A percentile compares a stretch with the other conserved stretches of the same genome.
Conservation (phyloP, 495 filamentous ascomycete genomes). For the Podospora appendiculata region DNA sequence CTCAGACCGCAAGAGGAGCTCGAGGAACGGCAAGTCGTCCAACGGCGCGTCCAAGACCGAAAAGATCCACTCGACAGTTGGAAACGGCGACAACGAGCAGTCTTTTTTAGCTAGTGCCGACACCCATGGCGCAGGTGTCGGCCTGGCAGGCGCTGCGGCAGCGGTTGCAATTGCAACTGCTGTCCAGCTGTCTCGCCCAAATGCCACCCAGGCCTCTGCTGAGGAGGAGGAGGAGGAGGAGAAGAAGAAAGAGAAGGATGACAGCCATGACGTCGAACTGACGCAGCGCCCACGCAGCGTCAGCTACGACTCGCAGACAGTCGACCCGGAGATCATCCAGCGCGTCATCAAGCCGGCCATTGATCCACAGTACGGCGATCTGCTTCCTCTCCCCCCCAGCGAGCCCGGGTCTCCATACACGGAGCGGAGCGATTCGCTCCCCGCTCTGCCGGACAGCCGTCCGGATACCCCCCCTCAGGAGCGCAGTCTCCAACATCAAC, state of each 20-base stretch:
- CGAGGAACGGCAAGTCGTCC: conserved; percentile 12
- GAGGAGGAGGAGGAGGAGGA: conserved; percentile 15
- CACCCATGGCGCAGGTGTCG: conserved; percentile 54
- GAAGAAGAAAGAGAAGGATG: conserved; percentile 7
- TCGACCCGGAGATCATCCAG: conserved; percentile 44
- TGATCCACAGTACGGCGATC: conserved; percentile 48
- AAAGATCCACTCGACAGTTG: conserved; percentile 5
- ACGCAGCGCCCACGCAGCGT: conserved; percentile 14
- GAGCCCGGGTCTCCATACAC: conserved; percentile 35
- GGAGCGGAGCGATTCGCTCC: conserved; percentile 25
- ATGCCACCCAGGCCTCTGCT: conserved; percentile 32
- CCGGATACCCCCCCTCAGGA: conserved; percentile 38
- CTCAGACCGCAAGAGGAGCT: conserved; percentile 22
- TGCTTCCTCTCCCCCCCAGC: conserved; percentile 48
- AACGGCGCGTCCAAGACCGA: conserved; percentile 21
- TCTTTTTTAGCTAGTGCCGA: conserved; percentile 60
- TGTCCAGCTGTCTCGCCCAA: conserved; percentile 31
- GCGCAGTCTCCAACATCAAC: conserved; percentile 17
- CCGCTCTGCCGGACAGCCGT: conserved; percentile 44
- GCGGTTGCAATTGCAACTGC: conserved; percentile 19
- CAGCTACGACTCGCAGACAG: conserved; percentile 25
- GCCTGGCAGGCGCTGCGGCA: conserved; percentile 36
- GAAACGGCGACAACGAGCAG: conserved; percentile 29
- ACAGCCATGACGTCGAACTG: neutral
- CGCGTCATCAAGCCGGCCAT: conserved; percentile 47